Evolutionary conservation across 2,329 filamentous ascomycete species (phyloP).

Genomic region (Apiospora koreana): DNA sequence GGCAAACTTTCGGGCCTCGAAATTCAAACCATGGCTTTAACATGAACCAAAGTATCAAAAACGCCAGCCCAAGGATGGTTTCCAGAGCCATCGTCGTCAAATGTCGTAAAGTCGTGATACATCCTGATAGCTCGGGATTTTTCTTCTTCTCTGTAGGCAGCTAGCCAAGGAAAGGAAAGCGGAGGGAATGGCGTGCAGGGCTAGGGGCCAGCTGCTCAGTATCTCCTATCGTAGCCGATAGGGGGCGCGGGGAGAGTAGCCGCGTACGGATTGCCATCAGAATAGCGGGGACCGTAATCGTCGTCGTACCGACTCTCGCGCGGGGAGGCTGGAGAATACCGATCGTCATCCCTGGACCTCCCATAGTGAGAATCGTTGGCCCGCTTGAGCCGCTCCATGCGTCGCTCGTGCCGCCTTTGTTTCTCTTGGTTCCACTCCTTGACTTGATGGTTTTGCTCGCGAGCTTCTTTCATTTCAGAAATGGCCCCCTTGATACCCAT

Average conservation of each 20-base stretch:
- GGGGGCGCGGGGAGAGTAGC: constrained; percentile 44
- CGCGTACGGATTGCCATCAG: constrained; percentile 49
- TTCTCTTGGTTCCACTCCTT: constrained; percentile 52
- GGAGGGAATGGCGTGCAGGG: background rate
- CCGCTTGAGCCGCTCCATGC: constrained; percentile 39
- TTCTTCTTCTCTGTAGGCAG: constrained; percentile 11
- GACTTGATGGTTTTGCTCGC: constrained; percentile 49
- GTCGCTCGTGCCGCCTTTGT: constrained; percentile 48
- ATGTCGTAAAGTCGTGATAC: constrained; percentile 27
- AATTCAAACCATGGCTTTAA: background rate
- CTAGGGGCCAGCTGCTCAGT: constrained; percentile 19
- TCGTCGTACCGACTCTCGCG: constrained; percentile 40
- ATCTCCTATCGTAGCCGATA: constrained; percentile 39
- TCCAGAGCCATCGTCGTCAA: constrained; percentile 7
- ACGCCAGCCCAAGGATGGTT: background rate
- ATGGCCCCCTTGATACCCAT: constrained; percentile 59
- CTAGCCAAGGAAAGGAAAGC: constrained; percentile 9
- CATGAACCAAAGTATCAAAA: background rate
- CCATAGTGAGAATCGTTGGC: constrained; percentile 31
- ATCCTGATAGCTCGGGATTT: constrained; percentile 11
- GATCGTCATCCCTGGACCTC: constrained; percentile 46
- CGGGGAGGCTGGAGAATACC: constrained; percentile 43
- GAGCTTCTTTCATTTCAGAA: constrained; percentile 57
- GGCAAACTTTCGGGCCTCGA: background rate
- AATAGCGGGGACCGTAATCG: constrained; percentile 45